Conservation (phyloP, 2,329 filamentous ascomycete species). For the Epichloe glyceriae region DNA sequence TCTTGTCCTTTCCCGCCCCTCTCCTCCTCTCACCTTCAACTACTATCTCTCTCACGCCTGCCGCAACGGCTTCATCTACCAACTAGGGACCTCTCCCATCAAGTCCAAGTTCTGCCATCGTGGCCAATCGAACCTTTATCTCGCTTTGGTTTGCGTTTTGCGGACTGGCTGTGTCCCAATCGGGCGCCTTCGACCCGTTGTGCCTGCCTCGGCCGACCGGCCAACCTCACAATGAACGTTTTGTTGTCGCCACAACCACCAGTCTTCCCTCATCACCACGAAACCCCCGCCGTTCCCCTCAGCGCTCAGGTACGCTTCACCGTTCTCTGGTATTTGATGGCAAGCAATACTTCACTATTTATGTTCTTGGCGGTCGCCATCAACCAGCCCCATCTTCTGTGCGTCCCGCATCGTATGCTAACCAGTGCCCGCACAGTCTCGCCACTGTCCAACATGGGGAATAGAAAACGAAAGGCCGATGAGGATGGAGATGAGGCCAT, state of each 20-base stretch:
- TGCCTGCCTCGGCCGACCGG: background rate
- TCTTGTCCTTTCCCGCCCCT: background rate
- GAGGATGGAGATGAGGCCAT: conserved; percentile 76
- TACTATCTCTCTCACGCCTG: too few relatives aligned
- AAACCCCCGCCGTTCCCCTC: conserved; percentile 40
- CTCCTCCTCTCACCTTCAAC: background rate
- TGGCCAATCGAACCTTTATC: background rate
- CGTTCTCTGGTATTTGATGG: background rate
- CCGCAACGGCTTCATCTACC: background rate
- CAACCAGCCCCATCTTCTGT: background rate
- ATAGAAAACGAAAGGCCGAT: conserved; percentile 76
- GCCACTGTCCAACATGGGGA: conserved; percentile 40
- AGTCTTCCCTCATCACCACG: conserved; percentile 46
- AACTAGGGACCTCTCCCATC: background rate
- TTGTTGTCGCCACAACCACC: conserved; percentile 47
- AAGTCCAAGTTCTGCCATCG: background rate
- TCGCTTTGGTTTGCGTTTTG: background rate
- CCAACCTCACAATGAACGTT: conserved; percentile 41
- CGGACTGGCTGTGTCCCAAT: background rate
- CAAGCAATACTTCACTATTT: background rate
- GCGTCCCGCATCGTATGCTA: background rate
- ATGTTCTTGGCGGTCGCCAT: background rate
- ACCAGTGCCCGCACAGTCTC: conserved; percentile 15
- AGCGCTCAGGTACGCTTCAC: conserved; percentile 38
- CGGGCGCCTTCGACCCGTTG: background rate